phyloP scores from a whole-genome alignment of 805 yeast species.

The Saturnispora galanensis region DNA sequence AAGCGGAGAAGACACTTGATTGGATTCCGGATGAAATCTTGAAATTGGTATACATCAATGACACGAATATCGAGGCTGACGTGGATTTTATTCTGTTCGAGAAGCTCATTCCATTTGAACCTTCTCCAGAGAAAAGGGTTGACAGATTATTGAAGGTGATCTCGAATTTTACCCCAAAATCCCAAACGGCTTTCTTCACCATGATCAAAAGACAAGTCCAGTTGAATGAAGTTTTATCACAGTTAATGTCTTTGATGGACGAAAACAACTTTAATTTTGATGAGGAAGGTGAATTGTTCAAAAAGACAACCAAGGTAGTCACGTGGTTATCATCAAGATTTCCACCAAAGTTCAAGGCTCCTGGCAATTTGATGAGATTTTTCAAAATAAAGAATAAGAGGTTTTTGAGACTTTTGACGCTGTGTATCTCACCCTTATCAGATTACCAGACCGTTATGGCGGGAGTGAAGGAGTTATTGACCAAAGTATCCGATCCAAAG shows the following conservation, averaged over 20 bases:
- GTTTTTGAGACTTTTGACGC: constrained; percentile 42
- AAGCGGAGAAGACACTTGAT: constrained; percentile 25
- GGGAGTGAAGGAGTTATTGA: constrained; percentile 53
- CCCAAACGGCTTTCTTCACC: constrained; percentile 58
- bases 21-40: constrained; percentile 60
- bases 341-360: constrained; percentile 41
- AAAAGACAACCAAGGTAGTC: constrained; percentile 43
- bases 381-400: constrained; percentile 49
- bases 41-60: constrained; percentile 65
- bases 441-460: constrained; percentile 51
- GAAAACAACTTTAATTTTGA: constrained; percentile 27
- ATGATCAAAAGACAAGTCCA: constrained; percentile 61
- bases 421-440: constrained; percentile 42
- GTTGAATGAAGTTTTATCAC: constrained; percentile 39
- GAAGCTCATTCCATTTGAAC: constrained; percentile 46
- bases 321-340: constrained; percentile 52
- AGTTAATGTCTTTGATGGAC: constrained; percentile 42
- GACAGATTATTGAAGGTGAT: constrained; percentile 42
- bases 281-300: constrained; percentile 6
- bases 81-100: constrained; percentile 58
- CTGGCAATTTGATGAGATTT: constrained; percentile 43
- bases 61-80: constrained; percentile 49
- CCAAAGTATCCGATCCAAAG: constrained; percentile 45
- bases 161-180: constrained; percentile 41
- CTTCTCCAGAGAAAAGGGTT: constrained; percentile 35